Percentiles rank a stretch among this genome's conserved stretches.
phyloP scores from a whole-genome alignment of 2,329 filamentous ascomycete species.

The Microdochium nivale region DNA sequence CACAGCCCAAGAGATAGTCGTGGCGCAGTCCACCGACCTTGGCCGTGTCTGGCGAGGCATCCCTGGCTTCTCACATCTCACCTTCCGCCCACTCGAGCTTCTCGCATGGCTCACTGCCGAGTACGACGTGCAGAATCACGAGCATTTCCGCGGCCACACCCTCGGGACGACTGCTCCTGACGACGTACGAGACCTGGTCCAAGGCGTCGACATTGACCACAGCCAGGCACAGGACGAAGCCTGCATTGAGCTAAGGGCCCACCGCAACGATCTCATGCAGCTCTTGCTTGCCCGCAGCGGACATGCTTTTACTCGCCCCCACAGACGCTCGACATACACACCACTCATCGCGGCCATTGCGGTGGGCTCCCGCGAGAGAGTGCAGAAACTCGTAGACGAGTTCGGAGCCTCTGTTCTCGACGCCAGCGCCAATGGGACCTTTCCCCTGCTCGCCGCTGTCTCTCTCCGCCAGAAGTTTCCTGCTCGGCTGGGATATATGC shows the following conservation, averaged over 20 bases:
- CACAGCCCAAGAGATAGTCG: not conserved
- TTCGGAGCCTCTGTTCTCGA: not conserved
- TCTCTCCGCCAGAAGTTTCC: not conserved
- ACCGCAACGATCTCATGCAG: not conserved
- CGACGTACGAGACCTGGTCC: not conserved
- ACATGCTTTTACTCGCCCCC: not conserved
- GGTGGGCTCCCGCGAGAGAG: not conserved
- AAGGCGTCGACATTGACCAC: not conserved
- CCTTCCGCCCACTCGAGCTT: not conserved
- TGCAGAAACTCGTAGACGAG: not conserved
- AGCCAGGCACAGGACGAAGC: not conserved
- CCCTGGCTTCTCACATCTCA: not conserved
- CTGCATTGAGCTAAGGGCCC: not conserved
- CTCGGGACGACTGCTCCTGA: not conserved
- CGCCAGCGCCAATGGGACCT: not conserved
- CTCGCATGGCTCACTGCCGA: not conserved
- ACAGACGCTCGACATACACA: not conserved
- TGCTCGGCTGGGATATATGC: not conserved
- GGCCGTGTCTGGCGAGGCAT: not conserved
- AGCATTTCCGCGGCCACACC: not conserved
- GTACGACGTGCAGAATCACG: not conserved
- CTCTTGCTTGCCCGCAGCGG: not conserved
- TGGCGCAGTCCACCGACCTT: not conserved
- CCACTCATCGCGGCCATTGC: not conserved
- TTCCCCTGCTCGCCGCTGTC: not conserved